Evolutionary conservation across 495 filamentous ascomycete species (phyloP).

Genomic region (Recurvomyces mirabilis): DNA sequence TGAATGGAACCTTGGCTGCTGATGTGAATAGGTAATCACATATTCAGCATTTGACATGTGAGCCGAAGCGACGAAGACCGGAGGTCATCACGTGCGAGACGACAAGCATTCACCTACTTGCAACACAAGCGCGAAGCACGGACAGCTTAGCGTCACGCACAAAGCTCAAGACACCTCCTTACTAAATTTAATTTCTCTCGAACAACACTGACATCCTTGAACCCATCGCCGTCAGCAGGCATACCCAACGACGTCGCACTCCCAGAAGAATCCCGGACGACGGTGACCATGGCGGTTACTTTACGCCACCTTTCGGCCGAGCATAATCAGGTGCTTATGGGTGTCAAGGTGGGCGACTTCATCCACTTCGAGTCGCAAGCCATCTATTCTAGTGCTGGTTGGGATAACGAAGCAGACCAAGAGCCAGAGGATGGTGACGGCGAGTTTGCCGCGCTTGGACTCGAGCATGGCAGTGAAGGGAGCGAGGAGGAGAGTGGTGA

Average conservation of each 20-base stretch:
- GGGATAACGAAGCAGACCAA: not conserved
- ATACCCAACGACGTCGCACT: not conserved
- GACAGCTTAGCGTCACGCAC: not conserved
- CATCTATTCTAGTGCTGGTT: not conserved
- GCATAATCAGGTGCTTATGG: not conserved
- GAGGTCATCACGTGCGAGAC: too few species aligned
- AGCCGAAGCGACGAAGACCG: too few species aligned
- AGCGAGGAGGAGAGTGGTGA: constrained; percentile 3
- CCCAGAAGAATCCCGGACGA: not conserved
- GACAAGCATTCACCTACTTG: too few species aligned
- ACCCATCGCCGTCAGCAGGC: not conserved
- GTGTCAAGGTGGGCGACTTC: constrained; percentile 8
- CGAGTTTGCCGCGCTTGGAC: too few species aligned
- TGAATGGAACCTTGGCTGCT: too few species aligned
- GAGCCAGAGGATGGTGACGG: not conserved
- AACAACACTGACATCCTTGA: not conserved
- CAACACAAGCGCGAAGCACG: too few species aligned
- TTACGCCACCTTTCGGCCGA: not conserved
- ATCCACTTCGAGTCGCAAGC: constrained; percentile 1
- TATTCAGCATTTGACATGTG: too few species aligned
- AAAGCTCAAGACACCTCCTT: not conserved
- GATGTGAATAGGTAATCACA: too few species aligned
- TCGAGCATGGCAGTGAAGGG: not conserved
- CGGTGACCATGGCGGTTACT: not conserved
- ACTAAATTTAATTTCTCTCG: not conserved